Evolutionary conservation across 2,329 filamentous ascomycete genomes (phyloP), one percentile per base, ranked within the genome.

Genomic region (Nigrograna mackinnonii): DNA sequence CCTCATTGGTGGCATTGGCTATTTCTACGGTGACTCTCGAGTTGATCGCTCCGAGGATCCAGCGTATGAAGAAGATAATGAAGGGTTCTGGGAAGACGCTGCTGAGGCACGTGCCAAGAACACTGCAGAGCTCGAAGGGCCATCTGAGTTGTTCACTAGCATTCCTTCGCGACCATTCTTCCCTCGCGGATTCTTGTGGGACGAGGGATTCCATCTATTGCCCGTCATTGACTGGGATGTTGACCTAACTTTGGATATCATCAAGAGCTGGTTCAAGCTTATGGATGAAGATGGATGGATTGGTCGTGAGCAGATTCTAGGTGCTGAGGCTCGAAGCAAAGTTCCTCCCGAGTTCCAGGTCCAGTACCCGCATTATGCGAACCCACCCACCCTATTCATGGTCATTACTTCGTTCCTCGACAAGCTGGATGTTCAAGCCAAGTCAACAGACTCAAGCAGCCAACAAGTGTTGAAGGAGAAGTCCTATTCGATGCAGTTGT

Each of bases 231-330:
- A 99, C 53, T 99, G 91, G 88, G 94, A 99, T 64, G 83, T 91
- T 39, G 91, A 96, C 61, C 79, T 97, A 28, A 79, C 74, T 0
- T 76, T 85, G 37, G 90, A 96, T 50, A 90, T 99, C 52, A 81
- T 97, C 49, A 89, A 87, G 72, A 96, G 89, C 70, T 99, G 94
- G 94, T 95, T 95, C 73, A 90, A 86, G 51, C 81, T 95, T 14
- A 96, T 97, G 82, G 94, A 99, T 54, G 87, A 94, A 13, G 91
- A 97, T 66, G 94, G 94, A 40, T 99, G 94, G 94, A 97, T 99
- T 63, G 89, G 86, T 3, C 86, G 94, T 38, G 94, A 99, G 73
- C 91, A 96, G 71, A 97, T 99, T 46, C 80, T 99, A 2, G 94
- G 94, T 2, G 71, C 80, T 2, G 94, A 99, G 72, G 94, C 94